phyloP scores from a whole-genome alignment of 257 asterid species.

The Solanum verrucosum region DNA sequence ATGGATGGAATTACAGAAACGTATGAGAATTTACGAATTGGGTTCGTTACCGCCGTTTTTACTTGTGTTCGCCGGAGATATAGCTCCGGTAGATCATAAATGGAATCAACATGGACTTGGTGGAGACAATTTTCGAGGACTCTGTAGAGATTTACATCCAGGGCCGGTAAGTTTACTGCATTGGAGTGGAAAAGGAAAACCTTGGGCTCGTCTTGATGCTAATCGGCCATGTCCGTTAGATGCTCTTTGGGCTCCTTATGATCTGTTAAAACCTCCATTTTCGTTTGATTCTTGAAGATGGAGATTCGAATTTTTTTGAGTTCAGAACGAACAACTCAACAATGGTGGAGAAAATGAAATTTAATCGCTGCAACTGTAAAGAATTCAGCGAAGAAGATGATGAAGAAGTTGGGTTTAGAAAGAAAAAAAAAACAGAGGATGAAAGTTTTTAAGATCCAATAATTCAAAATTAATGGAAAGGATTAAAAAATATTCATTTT shows the following conservation, averaged over 20 bases:
- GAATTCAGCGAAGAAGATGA: not conserved
- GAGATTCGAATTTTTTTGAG: not conserved
- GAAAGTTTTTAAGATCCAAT: too few relatives aligned
- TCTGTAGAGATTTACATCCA: conserved; percentile 85
- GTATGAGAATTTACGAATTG: conserved; percentile 75
- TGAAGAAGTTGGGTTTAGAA: not conserved
- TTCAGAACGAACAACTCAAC: not conserved
- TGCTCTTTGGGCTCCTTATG: conserved; percentile 96
- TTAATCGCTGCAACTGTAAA: conserved; percentile 1
- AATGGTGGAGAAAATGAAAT: not conserved
- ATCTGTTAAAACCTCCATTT: conserved; percentile 68
- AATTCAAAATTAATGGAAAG: not conserved
- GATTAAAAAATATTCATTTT: not conserved
- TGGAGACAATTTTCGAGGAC: conserved; percentile 83
- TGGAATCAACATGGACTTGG: conserved; percentile 98
- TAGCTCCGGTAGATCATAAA: conserved; percentile 71
- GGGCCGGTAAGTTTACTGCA: conserved; percentile 86
- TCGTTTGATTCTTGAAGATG: conserved; percentile 62
- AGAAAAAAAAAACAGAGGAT: not conserved
- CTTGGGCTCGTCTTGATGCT: conserved; percentile 90
- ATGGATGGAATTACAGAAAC: conserved; percentile 90
- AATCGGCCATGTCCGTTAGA: conserved; percentile 82
- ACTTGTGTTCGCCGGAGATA: conserved; percentile 82
- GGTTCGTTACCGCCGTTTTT: conserved; percentile 86
- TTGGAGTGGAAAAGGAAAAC: conserved; percentile 99